These are phyloP conservation scores for Candida gigantensis DNA, from an alignment of 1,139 yeast species.

Conservation along the genomic window DNA sequence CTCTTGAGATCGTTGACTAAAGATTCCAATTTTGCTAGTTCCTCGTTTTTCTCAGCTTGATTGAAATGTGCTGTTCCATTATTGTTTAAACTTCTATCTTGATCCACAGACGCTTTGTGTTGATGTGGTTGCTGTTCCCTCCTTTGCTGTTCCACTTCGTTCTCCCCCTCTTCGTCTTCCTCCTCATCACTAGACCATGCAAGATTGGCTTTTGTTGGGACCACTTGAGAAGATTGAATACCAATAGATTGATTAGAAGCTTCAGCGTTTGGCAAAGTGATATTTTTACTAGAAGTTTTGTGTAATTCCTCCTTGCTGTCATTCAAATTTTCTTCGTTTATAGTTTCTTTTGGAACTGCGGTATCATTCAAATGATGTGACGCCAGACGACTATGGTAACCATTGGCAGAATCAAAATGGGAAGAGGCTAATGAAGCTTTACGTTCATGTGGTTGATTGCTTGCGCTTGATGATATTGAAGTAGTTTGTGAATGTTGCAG, in stretches of 20 bases:
- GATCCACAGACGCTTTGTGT: background rate
- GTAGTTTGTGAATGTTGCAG: conserved; percentile 7
- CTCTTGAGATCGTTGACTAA: conserved; percentile 17
- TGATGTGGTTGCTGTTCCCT: background rate
- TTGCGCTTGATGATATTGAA: conserved; percentile 9
- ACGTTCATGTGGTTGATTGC: conserved; percentile 9
- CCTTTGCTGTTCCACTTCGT: conserved; percentile 11
- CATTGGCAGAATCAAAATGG: conserved; percentile 9
- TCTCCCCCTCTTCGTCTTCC: conserved; percentile 20
- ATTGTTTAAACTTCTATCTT: background rate
- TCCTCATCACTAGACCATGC: conserved; percentile 87
- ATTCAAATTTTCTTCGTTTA: conserved; percentile 7
- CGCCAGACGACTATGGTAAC: conserved; percentile 12
- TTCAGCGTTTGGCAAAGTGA: conserved; percentile 23
- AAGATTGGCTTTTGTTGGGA: conserved; percentile 75
- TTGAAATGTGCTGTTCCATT: background rate
- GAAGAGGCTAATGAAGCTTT: conserved; percentile 11
- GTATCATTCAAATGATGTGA: conserved; percentile 9
- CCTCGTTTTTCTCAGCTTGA: conserved; percentile 8
- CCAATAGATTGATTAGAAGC: conserved; percentile 31
- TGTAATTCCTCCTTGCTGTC: conserved; percentile 10
- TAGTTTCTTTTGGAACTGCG: conserved; percentile 5
- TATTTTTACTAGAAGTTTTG: conserved; percentile 16
- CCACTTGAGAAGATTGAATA: conserved; percentile 61
- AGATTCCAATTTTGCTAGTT: conserved; percentile 15